These are phyloP conservation scores for Pontederia crassipes DNA, from an alignment of 176 grass and related monocot genomes.

Conservation along the genomic window DNA sequence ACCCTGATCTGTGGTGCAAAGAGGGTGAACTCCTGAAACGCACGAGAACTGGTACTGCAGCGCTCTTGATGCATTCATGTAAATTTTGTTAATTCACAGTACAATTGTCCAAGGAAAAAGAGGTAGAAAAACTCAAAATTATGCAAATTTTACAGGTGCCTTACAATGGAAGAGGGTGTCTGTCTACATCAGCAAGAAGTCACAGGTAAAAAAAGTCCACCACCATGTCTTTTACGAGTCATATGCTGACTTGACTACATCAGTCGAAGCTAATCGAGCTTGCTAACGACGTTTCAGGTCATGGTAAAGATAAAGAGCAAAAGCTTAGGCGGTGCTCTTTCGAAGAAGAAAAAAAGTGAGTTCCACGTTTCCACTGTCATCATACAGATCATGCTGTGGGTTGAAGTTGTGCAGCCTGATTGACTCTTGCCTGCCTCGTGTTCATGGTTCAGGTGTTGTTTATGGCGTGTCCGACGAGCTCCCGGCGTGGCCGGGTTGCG, in stretches of 20 bases:
- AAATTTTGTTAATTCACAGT: not conserved
- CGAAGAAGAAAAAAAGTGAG: conserved; percentile 95
- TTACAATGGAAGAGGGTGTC: conserved; percentile 55
- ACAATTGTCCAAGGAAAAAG: not conserved
- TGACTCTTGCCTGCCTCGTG: not conserved
- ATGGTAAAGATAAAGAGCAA: conserved; percentile 94
- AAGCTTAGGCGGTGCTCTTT: conserved; percentile 74
- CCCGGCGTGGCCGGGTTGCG: conserved; percentile 56
- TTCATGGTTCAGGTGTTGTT: conserved; percentile 46
- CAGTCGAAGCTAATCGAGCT: not conserved
- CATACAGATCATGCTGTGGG: not conserved
- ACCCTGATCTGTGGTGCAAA: conserved; percentile 93
- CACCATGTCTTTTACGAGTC: not conserved
- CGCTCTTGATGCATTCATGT: not conserved
- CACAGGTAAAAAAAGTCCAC: conserved; percentile 43
- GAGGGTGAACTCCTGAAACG: conserved; percentile 85
- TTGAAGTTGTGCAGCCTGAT: not conserved
- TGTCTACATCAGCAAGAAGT: conserved; percentile 77
- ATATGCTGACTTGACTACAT: not conserved
- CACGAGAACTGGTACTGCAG: conserved; percentile 54
- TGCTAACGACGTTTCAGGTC: conserved; percentile 35
- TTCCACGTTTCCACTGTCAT: not conserved
- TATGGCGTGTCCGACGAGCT: conserved; percentile 71
- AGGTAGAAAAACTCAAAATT: conserved; percentile 11
- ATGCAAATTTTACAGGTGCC: conserved; percentile 45